Evolutionary conservation across 371 early-diverging fungal species (phyloP).

Genomic region (Rhizopus sp.): DNA sequence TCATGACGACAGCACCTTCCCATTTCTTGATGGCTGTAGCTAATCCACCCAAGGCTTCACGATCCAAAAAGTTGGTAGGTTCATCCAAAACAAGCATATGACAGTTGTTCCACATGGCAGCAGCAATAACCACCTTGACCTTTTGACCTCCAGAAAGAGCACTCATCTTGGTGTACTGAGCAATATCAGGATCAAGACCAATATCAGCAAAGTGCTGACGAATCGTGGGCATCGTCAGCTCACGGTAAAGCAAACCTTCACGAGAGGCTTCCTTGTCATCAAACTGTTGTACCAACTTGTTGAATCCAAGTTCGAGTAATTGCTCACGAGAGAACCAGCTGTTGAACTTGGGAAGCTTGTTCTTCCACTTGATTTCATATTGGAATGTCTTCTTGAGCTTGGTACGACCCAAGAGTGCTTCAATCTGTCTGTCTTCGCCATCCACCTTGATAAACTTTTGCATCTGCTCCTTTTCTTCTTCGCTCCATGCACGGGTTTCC

Average conservation of each 20-base stretch:
- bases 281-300: slow-evolving; percentile 74
- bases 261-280: slow-evolving; percentile 82
- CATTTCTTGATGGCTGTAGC: slow-evolving; percentile 79
- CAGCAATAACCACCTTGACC: slow-evolving; percentile 84
- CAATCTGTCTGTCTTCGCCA: slow-evolving; percentile 63
- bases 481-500: slow-evolving; percentile 69
- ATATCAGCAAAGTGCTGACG: slow-evolving; percentile 72
- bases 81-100: slow-evolving; percentile 84
- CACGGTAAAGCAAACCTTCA: slow-evolving; percentile 73
- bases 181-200: slow-evolving; percentile 80
- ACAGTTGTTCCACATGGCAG: slow-evolving; percentile 83
- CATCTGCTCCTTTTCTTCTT: slow-evolving; percentile 70
- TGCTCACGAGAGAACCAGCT: slow-evolving; percentile 74
- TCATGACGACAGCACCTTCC: slow-evolving; percentile 87
- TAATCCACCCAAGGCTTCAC: slow-evolving; percentile 84
- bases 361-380: slow-evolving; percentile 83
- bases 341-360: slow-evolving; percentile 68
- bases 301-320: slow-evolving; percentile 73
- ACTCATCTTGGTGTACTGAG: slow-evolving; percentile 69
- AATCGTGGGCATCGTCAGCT: slow-evolving; percentile 64
- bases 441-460: slow-evolving; percentile 56
- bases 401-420: slow-evolving; percentile 70
- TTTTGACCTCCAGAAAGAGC: slow-evolving; percentile 88
- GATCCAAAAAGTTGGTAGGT: slow-evolving; percentile 91
- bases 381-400: slow-evolving; percentile 83